phyloP scores from a whole-genome alignment of 2,329 filamentous ascomycete species.

The Thyridium curvatum region DNA sequence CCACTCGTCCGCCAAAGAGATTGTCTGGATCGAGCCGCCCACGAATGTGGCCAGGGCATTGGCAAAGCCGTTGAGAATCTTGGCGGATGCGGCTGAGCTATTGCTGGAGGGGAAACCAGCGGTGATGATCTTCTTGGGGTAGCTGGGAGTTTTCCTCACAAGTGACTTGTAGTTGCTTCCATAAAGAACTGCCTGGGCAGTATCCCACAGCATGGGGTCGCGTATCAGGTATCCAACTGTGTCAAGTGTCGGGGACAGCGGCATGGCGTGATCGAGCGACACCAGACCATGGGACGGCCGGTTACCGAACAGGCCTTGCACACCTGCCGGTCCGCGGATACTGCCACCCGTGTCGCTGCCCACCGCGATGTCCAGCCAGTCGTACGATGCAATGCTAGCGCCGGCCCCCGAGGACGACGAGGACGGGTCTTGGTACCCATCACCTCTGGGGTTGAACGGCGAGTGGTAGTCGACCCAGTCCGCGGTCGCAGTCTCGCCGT shows the following conservation, averaged over 20 bases:
- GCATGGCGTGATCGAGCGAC: slow-evolving; percentile 31
- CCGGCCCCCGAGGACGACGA: slow-evolving; percentile 31
- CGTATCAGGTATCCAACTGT: slow-evolving; percentile 36
- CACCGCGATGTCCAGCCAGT: slow-evolving; percentile 24
- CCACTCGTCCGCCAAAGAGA: slow-evolving; percentile 20
- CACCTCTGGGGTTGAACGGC: slow-evolving; percentile 36
- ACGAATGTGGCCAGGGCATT: slow-evolving; percentile 18
- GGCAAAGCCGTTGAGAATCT: slow-evolving; percentile 19
- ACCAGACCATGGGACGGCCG: slow-evolving; percentile 34
- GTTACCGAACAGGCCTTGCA: slow-evolving; percentile 37
- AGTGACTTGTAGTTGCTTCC: slow-evolving; percentile 23
- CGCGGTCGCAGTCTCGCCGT: slow-evolving; percentile 32
- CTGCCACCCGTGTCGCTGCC: slow-evolving; percentile 19
- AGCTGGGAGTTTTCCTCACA: slow-evolving; percentile 10
- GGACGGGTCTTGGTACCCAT: slow-evolving; percentile 39
- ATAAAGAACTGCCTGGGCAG: slow-evolving; percentile 23
- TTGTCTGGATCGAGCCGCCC: slow-evolving; percentile 9
- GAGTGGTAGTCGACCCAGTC: slow-evolving; percentile 33
- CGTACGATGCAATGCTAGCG: slow-evolving; percentile 20
- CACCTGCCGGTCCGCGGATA: slow-evolving; percentile 5
- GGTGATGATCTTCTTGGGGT: slow-evolving; percentile 22
- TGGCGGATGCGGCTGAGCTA: slow-evolving; percentile 1
- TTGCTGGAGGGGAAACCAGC: slow-evolving; percentile 16
- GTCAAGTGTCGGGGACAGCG: slow-evolving; percentile 33
- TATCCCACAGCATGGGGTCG: slow-evolving; percentile 25